Conservation (phyloP, 169 alveolate species). For the Plasmodium falciparum region DNA sequence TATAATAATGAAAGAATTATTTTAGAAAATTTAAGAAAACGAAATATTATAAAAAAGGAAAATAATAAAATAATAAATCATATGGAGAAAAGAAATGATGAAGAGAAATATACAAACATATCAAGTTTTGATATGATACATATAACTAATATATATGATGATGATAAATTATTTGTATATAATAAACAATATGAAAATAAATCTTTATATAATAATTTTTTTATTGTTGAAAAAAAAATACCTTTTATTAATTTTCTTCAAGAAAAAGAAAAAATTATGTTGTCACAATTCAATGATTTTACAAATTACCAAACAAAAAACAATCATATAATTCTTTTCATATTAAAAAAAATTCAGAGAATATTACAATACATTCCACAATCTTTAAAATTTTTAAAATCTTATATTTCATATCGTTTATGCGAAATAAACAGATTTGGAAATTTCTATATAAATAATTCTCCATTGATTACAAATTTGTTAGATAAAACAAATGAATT, state of each 20-base stretch:
- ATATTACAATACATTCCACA: constrained; percentile 29
- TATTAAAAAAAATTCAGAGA: constrained; percentile 29
- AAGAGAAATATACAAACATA: not conserved
- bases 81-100: not conserved
- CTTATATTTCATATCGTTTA: constrained; percentile 62
- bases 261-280: constrained; percentile 31
- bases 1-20: constrained; percentile 45
- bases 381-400: constrained; percentile 29
- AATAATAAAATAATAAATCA: no score
- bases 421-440: constrained; percentile 45
- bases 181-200: not conserved
- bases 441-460: constrained; percentile 9
- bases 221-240: no score
- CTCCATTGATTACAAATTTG: constrained; percentile 18
- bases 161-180: constrained; percentile 5
- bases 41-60: constrained; percentile 12
- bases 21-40: constrained; percentile 35
- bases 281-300: constrained; percentile 27
- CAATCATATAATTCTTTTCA: constrained; percentile 26
- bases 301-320: constrained; percentile 29
- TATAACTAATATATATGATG: constrained; percentile 3
- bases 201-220: no score
- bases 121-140: constrained; percentile 24
- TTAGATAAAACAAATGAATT: constrained; percentile 36
- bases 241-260: constrained; percentile 13